Evolutionary conservation across 1,139 yeast genomes (phyloP).

Genomic region (Yamadazyma triangularis): DNA sequence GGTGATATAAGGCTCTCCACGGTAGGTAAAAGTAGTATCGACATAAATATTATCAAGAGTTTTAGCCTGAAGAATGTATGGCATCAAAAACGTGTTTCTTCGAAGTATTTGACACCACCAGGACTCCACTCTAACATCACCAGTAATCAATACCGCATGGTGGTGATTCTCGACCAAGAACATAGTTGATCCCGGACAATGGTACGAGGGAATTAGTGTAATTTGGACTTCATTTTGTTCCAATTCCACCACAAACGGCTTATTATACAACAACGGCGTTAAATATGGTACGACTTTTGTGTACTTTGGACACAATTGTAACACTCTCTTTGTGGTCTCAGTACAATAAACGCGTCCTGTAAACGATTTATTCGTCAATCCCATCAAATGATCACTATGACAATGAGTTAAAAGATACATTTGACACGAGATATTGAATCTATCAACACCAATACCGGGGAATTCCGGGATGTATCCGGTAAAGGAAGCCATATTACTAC

Average conservation of each 20-base stretch:
- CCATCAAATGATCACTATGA: constrained; percentile 55
- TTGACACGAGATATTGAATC: constrained; percentile 28
- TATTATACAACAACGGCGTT: constrained; percentile 19
- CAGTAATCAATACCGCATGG: constrained; percentile 46
- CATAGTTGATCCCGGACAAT: constrained; percentile 64
- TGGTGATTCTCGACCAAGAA: constrained; percentile 38
- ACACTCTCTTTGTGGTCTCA: constrained; percentile 35
- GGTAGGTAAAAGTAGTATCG: constrained; percentile 53
- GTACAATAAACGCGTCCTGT: constrained; percentile 48
- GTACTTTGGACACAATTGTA: constrained; percentile 22
- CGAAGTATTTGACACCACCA: constrained; percentile 45
- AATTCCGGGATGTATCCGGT: constrained; percentile 29
- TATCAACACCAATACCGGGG: constrained; percentile 39
- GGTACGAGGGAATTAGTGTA: constrained; percentile 42
- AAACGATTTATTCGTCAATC: constrained; percentile 38
- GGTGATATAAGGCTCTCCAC: constrained; percentile 47
- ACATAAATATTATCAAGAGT: constrained; percentile 45
- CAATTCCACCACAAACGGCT: constrained; percentile 16
- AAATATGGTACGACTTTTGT: constrained; percentile 18
- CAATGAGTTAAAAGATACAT: constrained; percentile 47
- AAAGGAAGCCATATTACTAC: constrained; percentile 10
- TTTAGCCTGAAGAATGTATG: constrained; percentile 34
- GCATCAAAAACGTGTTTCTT: constrained; percentile 37
- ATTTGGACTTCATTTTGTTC: constrained; percentile 12
- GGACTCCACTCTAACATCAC: constrained; percentile 55